Evolutionary conservation across 192 early-diverging fungal species (phyloP), one percentile per base, ranked within the genome.

Genomic region (Entrophospora sp.): DNA sequence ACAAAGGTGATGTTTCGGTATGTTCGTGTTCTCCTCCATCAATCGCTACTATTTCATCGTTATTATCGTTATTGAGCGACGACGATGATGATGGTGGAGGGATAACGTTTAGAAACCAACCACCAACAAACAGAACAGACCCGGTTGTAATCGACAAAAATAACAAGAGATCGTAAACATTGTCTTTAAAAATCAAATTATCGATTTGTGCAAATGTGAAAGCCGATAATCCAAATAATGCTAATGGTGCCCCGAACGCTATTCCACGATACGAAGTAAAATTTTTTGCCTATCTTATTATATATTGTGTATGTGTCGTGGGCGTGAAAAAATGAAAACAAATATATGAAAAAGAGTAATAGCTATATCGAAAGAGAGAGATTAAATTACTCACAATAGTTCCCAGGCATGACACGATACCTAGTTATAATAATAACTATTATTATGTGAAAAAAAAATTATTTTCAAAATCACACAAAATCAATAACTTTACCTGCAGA

Each of bases 201-300:
- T 84, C 80, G 18, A 87, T 67, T 51, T 79, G 75, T 0, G 85
- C 81, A 55, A 83, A 87, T 28, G 84, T 72, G 52, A 82, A 73
- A 10, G 85, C 83, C 14, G 85, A 83, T 31, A 87, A 71, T 4
- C 83, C 85, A 68, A 83, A 85, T 42, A 76, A 67, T 12, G 81
- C 80, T 42, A 81, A 68, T 42, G 85, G 83, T 0, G 81, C 57
- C 20, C 83, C 80, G 71, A 87, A 65, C n/a, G 83, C 83, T 35
- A 87, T 38, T 31, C 85, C 85, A 27, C 78, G 61, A 6, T 72
- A 43, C 1, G 79, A 77, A 25, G 64, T 78, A 55, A 87, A 87
- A 68, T 87, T 87, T 44, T 18, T 45, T n/a, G 43, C 43, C 43
- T 45, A 45, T 18, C 14, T 38, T 38, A 38, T 12, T 38, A 38